Conservation (phyloP, 2,329 filamentous ascomycete species). For the Periglandula ipomoeae region DNA sequence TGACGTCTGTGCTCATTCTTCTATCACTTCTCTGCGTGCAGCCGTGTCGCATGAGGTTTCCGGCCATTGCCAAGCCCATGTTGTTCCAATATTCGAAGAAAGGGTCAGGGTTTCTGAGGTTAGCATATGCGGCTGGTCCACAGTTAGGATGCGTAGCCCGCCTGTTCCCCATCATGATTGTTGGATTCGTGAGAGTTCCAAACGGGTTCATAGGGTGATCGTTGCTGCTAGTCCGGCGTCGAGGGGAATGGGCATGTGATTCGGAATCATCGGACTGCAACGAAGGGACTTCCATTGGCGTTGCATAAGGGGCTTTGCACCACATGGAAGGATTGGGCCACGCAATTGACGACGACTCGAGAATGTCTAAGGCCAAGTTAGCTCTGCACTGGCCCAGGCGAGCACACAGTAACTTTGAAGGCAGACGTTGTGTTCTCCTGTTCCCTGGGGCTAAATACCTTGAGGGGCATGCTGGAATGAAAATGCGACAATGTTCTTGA, state of each 20-base stretch:
- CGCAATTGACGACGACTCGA: slow-evolving; percentile 65
- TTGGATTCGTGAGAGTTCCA: background rate
- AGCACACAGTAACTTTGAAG: too few species aligned
- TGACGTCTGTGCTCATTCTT: slow-evolving; percentile 28
- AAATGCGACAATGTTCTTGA: slow-evolving; percentile 68
- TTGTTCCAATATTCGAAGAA: slow-evolving; percentile 21
- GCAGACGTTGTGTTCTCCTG: too few species aligned
- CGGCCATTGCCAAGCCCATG: slow-evolving; percentile 11
- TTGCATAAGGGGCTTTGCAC: slow-evolving; percentile 37
- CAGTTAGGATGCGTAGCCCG: slow-evolving; percentile 9
- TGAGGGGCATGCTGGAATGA: slow-evolving; percentile 79
- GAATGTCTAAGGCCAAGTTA: slow-evolving; percentile 40
- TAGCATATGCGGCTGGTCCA: background rate
- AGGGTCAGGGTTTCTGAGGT: slow-evolving; percentile 10
- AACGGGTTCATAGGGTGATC: slow-evolving; percentile 1
- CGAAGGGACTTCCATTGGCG: slow-evolving; percentile 30
- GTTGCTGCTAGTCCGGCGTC: slow-evolving; percentile 19
- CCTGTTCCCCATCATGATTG: background rate
- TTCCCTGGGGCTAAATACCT: slow-evolving; percentile 45
- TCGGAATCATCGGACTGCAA: slow-evolving; percentile 38
- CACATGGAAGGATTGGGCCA: slow-evolving; percentile 72
- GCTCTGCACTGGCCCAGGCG: too few species aligned
- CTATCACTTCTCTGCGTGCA: slow-evolving; percentile 9
- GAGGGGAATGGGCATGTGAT: slow-evolving; percentile 56
- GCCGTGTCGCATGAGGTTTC: slow-evolving; percentile 8